Evolutionary conservation across 192 early-diverging fungal genomes (phyloP).

Genomic region (Coemansia sp.): DNA sequence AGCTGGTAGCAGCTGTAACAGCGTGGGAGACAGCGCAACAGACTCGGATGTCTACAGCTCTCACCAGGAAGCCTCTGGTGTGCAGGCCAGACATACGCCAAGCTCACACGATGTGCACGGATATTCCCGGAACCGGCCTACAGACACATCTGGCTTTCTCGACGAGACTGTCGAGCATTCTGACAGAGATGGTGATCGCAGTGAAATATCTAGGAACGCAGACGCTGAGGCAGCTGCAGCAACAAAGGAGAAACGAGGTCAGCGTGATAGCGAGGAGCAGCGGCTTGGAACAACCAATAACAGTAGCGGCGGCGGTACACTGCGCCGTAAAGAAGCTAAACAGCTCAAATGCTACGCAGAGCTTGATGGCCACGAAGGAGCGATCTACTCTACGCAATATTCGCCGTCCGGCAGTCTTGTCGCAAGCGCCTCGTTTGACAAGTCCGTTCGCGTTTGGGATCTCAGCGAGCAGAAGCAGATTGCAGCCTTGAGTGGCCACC

Average conservation of each 20-base stretch:
- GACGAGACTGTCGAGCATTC: background rate
- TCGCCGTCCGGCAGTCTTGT: constrained; percentile 79
- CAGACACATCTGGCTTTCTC: background rate
- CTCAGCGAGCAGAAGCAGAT: constrained; percentile 49
- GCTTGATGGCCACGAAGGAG: constrained; percentile 79
- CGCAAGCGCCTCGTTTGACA: constrained; percentile 93
- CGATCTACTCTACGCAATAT: constrained; percentile 88
- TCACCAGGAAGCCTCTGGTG: background rate
- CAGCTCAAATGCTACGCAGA: constrained; percentile 52
- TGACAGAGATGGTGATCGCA: constrained; percentile 10
- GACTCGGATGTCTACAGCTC: background rate
- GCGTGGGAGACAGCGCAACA: background rate
- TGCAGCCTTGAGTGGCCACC: constrained; percentile 60
- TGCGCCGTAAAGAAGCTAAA: constrained; percentile 45
- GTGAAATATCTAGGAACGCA: constrained; percentile 16
- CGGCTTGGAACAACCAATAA: constrained; percentile 12
- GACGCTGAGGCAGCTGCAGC: constrained; percentile 20
- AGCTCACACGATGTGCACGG: background rate
- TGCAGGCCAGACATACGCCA: constrained; percentile 6
- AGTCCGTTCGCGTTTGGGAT: constrained; percentile 91
- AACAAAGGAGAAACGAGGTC: constrained; percentile 25
- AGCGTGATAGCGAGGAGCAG: constrained; percentile 35
- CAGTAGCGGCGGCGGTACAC: constrained; percentile 15
- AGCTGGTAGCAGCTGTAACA: background rate
- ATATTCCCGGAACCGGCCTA: constrained; percentile 6